Evolutionary conservation across 2,329 filamentous ascomycete genomes (phyloP).

Genomic region (Fusarium heterosporum): DNA sequence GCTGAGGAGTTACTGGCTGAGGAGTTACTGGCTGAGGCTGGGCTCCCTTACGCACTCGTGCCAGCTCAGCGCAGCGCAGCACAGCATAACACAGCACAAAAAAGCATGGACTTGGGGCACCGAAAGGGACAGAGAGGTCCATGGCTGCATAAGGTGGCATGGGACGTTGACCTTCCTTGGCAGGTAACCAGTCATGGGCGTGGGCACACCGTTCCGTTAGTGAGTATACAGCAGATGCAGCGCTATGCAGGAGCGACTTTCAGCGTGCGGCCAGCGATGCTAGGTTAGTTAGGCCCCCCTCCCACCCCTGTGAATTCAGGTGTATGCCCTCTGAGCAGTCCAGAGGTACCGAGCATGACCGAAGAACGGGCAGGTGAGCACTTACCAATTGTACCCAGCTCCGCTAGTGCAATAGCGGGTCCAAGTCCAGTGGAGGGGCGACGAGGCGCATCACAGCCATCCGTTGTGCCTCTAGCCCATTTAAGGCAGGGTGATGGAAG

Average conservation of each 20-base stretch:
- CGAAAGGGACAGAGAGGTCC: conserved; percentile 1
- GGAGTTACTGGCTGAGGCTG: conserved; percentile 46
- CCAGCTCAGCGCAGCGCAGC: conserved; percentile 41
- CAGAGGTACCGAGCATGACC: conserved; percentile 12
- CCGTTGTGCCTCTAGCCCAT: conserved; percentile 32
- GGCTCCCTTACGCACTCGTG: conserved; percentile 38
- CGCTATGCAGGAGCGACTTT: conserved; percentile 38
- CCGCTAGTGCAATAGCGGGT: conserved; percentile 46
- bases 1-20: no score
- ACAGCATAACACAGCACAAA: conserved; percentile 23
- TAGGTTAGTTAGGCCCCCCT: conserved; percentile 30
- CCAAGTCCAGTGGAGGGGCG: conserved; percentile 43
- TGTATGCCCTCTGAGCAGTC: conserved; percentile 19
- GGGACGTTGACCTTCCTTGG: conserved; percentile 33
- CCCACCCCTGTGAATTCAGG: conserved; percentile 28
- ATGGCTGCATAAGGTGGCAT: conserved; percentile 20
- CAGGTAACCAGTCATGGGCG: conserved; percentile 12
- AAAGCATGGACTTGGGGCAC: conserved; percentile 17
- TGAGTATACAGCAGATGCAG: conserved; percentile 31
- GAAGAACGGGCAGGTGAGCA: conserved; percentile 36
- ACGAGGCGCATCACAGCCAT: conserved; percentile 33
- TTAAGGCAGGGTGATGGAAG: conserved; percentile 39
- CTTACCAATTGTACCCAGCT: conserved; percentile 17
- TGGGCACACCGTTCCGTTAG: conserved; percentile 8
- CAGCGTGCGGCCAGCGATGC: conserved; percentile 32